Base-by-base conservation (phyloP, 2,329 filamentous ascomycete species). In the Botryotinia calthae region DNA sequence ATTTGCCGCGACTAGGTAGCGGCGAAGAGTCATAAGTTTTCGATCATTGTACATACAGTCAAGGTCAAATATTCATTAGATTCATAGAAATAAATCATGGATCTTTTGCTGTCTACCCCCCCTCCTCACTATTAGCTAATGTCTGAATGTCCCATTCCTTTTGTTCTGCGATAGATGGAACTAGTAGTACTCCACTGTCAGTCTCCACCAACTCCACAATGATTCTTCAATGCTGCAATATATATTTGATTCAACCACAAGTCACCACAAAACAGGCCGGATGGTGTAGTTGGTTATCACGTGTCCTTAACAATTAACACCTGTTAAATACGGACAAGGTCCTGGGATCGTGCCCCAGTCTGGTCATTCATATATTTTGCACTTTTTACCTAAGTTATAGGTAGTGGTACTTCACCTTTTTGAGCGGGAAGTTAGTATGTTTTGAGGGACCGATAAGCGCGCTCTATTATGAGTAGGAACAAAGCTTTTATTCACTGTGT, bases 251-350 rank as follows among this genome's bases (percentile, higher is more conserved):
- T 31, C 4, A 12, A 18, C 3, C 12, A 2, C 0, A 0, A 0
- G 0, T 0, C 16, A 10, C 2, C 14, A 65, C 0, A n/a, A 28
- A 51, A 31, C 0, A 31, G 61, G 61, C 61, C 61, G 61, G 61
- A 63, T 63, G 61, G 61, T 63, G 61, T 63, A 63, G 61, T 63
- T 63, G 61, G 61, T 63, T 63, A 63, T 63, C 61, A 63, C 61
- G 61, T 63, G 61, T 63, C 61, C 61, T 42, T 42, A 63, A 62
- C 59, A 62, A 42, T 62, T 42, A 40, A 62, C 14, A 62, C 34
- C 7, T 62, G 59, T 62, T 62, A 42, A 62, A 42, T n/a, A 42
- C 59, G 59, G 59, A 62, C 59, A 62, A 62, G 59, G 59, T 62
- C 59, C 59, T 62, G 59, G 59, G 59, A 62, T 62, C 59, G 59